Percentiles rank a stretch among this genome's conserved stretches.
phyloP scores from a whole-genome alignment of 805 yeast genomes.

The Priceomyces medius region DNA sequence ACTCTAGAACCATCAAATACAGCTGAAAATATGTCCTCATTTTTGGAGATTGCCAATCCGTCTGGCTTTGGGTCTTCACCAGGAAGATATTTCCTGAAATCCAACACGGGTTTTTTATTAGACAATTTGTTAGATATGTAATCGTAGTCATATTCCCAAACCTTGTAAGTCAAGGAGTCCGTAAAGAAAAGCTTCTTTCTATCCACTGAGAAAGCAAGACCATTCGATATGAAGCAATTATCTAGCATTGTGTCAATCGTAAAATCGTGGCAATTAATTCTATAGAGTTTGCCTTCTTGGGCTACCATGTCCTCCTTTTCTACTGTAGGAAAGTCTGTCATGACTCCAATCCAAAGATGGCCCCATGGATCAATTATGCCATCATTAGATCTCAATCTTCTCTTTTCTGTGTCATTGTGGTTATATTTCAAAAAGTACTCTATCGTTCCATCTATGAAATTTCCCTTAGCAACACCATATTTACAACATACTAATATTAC shows the following conservation, averaged over 20 bases:
- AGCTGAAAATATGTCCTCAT: constrained; percentile 61
- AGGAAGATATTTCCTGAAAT: constrained; percentile 17
- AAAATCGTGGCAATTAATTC: constrained; percentile 32
- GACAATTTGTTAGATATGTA: constrained; percentile 23
- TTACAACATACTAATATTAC: constrained; percentile 60
- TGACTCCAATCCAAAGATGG: constrained; percentile 76
- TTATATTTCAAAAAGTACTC: constrained; percentile 44
- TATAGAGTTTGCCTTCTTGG: constrained; percentile 52
- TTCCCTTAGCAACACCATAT: constrained; percentile 60
- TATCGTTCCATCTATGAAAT: constrained; percentile 37
- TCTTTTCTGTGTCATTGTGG: constrained; percentile 19
- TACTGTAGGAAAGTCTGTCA: constrained; percentile 53
- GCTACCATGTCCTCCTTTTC: constrained; percentile 25
- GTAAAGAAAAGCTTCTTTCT: constrained; percentile 39
- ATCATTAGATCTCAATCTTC: constrained; percentile 61
- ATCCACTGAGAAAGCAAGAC: constrained; percentile 41
- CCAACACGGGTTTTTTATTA: constrained; percentile 25
- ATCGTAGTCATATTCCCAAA: constrained; percentile 42
- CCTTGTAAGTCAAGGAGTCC: constrained; percentile 33
- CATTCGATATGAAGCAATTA: constrained; percentile 63
- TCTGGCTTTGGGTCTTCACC: constrained; percentile 63
- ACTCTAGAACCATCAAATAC: constrained; percentile 63
- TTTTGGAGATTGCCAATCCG: constrained; percentile 63
- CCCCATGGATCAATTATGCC: constrained; percentile 80
- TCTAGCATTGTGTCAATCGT: constrained; percentile 29